phyloP scores from a whole-genome alignment of 352 stramenopile species.

The Globisporangium parvum region DNA sequence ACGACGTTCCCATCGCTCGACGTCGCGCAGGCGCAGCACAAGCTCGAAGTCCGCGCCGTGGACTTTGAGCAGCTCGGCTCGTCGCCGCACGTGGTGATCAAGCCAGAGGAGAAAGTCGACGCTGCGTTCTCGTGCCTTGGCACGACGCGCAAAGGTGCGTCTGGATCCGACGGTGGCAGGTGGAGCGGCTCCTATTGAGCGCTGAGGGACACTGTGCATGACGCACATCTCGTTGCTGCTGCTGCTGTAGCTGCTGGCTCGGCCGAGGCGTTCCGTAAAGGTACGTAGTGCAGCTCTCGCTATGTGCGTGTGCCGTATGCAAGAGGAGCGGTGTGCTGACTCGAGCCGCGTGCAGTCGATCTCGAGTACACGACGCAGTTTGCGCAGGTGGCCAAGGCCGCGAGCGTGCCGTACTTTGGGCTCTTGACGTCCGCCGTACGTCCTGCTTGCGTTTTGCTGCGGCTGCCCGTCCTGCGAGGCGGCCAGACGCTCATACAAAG shows the following conservation, averaged over 20 bases:
- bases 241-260: slow-evolving; percentile 33
- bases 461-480: neutral
- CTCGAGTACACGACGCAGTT: slow-evolving; percentile 62
- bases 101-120: slow-evolving; percentile 34
- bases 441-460: neutral
- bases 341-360: slow-evolving; percentile 38
- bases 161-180: neutral
- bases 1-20: slow-evolving; percentile 42
- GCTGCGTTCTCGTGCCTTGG: slow-evolving; percentile 68
- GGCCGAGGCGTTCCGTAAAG: slow-evolving; percentile 60
- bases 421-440: slow-evolving; percentile 54
- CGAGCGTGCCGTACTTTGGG: slow-evolving; percentile 50
- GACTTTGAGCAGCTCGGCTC: slow-evolving; percentile 50
- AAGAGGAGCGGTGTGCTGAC: neutral
- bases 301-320: too few species aligned
- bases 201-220: neutral
- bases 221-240: neutral
- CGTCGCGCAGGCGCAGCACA: slow-evolving; percentile 24
- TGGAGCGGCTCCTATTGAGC: neutral
- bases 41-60: slow-evolving; percentile 44
- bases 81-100: slow-evolving; percentile 18
- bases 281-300: slow-evolving; percentile 17
- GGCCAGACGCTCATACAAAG: neutral
- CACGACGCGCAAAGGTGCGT: slow-evolving; percentile 55
- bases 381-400: slow-evolving; percentile 37